Base-by-base conservation (phyloP, 345 rosid genomes). In the Garcia nutans region DNA sequence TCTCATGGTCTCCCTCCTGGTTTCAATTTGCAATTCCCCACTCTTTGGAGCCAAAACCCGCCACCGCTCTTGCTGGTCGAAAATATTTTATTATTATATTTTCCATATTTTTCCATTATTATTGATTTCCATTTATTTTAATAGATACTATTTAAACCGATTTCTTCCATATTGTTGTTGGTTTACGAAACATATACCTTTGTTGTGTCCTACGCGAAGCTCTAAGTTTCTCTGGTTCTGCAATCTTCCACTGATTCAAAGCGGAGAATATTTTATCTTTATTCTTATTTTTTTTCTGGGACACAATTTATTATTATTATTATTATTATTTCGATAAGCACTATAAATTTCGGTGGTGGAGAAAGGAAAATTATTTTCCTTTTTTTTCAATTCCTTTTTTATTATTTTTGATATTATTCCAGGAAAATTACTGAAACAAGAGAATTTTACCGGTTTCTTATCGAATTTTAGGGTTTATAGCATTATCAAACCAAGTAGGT, bases 11-110 rank as follows among this genome's bases (percentile, higher is more conserved):
- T 58, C 62, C 71, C 75, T 71, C 71, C 24, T 28, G 3, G 6
- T n/a, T 60, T 71, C 49, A 64, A 33, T 31, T 64, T 56, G 37
- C 65, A 63, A 56, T 45, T 23, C 24, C 69, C 62, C 37, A 47
- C 58, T 58, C 31, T 58, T 72, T 57, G 73, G 76, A 59, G 81
- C 81, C 81, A 66, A 78, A 72, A 58, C 24, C 31, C 49, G 56
- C 65, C 44, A 22, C 15, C 8, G 10, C 12, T 24, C 4, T n/a
- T 22, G 10, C 23, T 22, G 22, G 10, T 37, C 45, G 13, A 9
- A 23, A 62, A 62, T 65, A 65, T 65, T 37, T 33, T 65, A 65
- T 65, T 33, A 0, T 65, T 37, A 42, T 66, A 28, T 1, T 65
- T 65, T 10, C 41, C 16, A 15, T 65, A 65, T 28, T 65, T 65